A percentile compares a stretch with the other conserved stretches of the same genome.
Evolutionary conservation across 257 asterid genomes (phyloP).

Genomic region (Solanum bukasovii): DNA sequence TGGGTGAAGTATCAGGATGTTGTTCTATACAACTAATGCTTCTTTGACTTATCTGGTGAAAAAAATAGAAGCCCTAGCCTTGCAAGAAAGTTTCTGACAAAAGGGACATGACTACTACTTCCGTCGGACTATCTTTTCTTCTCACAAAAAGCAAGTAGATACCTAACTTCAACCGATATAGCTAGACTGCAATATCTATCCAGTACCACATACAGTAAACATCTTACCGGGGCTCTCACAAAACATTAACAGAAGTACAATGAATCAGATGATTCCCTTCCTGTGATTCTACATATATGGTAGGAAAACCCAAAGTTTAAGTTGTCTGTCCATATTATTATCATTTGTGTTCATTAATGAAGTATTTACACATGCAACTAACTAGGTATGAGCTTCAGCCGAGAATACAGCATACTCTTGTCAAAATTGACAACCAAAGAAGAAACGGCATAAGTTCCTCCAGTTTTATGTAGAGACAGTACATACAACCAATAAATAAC

Average conservation of each 20-base stretch:
- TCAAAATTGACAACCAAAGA: background rate
- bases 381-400: background rate
- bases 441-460: background rate
- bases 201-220: background rate
- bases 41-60: background rate
- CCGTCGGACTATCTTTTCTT: background rate
- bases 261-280: background rate
- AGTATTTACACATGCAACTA: background rate
- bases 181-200: background rate
- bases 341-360: background rate
- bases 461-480: background rate
- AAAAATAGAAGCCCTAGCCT: background rate
- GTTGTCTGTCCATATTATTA: background rate
- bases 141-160: background rate
- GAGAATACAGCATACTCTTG: background rate
- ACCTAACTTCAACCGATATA: background rate
- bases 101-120: background rate
- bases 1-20: background rate
- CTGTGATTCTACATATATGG: background rate
- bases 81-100: background rate
- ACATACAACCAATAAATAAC: background rate
- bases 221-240: background rate
- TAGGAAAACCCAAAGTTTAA: background rate
- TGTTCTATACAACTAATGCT: background rate
- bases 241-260: background rate